Evolutionary conservation across 2,329 filamentous ascomycete genomes (phyloP).

Genomic region (Pestalotiopsis sp.): DNA sequence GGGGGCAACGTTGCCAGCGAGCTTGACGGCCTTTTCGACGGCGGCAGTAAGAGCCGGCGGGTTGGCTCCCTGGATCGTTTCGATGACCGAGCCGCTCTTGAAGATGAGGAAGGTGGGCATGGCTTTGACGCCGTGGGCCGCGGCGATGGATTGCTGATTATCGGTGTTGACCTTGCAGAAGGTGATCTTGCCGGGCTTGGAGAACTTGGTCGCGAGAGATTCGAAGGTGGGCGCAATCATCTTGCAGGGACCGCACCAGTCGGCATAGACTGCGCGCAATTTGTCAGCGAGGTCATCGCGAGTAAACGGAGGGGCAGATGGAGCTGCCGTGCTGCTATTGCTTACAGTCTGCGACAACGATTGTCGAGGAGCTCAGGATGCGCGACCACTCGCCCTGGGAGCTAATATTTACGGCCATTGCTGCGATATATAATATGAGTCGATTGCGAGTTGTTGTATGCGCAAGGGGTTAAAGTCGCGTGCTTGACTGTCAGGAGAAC

Average conservation of each 20-base stretch:
- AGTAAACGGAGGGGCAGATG: constrained; percentile 17
- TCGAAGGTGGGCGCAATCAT: constrained; percentile 89
- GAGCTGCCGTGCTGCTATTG: constrained; percentile 19
- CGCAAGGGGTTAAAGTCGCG: neutral
- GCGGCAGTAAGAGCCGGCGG: constrained; percentile 73
- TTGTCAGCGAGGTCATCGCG: constrained; percentile 14
- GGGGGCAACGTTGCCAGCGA: constrained; percentile 45
- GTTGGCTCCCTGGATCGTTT: constrained; percentile 83
- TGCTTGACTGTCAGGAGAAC: neutral
- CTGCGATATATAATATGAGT: no score
- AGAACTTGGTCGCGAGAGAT: constrained; percentile 76
- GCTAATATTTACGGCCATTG: constrained; percentile 53
- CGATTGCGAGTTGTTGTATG: neutral
- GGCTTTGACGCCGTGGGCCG: constrained; percentile 77
- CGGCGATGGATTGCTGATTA: constrained; percentile 74
- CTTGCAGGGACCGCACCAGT: constrained; percentile 95
- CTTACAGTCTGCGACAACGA: constrained; percentile 91
- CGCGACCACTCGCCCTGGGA: constrained; percentile 73
- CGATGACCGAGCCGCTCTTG: constrained; percentile 71
- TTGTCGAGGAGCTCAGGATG: constrained; percentile 70
- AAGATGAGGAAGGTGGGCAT: constrained; percentile 97
- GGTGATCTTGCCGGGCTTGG: constrained; percentile 79
- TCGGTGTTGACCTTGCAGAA: constrained; percentile 95
- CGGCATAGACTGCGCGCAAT: constrained; percentile 75
- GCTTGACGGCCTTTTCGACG: constrained; percentile 70